These are phyloP conservation scores for Xylaria intraflava DNA, from an alignment of 495 filamentous ascomycete species.

Conservation along the genomic window DNA sequence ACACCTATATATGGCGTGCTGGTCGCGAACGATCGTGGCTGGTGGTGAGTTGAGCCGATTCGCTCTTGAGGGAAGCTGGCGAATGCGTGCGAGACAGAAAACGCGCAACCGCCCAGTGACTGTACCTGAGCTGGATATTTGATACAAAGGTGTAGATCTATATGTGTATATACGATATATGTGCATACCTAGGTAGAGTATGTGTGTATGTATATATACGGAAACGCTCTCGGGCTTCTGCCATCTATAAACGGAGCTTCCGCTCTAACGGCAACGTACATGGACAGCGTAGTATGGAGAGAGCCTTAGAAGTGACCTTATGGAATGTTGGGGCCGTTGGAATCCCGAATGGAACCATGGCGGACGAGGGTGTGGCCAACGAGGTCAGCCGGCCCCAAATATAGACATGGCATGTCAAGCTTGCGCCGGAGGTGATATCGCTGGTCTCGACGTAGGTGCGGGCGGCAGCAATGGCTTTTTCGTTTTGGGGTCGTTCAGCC, in stretches of 20 bases:
- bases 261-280: too few species aligned
- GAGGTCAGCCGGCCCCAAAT: too few species aligned
- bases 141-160: not conserved
- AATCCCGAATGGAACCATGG: not conserved
- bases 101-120: not conserved
- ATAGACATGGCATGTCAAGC: not conserved
- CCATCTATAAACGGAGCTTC: too few species aligned
- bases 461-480: conserved; percentile 39
- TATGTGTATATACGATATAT: not conserved
- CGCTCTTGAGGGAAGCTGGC: not conserved
- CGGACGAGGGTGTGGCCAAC: not conserved
- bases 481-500: conserved; percentile 48
- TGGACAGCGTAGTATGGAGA: not conserved
- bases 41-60: too few species aligned
- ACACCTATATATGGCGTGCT: too few species aligned
- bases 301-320: not conserved
- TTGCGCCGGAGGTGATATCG: conserved; percentile 9
- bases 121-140: not conserved
- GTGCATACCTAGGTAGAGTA: not conserved
- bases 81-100: not conserved
- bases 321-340: not conserved
- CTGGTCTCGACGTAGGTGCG: conserved; percentile 8
- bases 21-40: too few species aligned
- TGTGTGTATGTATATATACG: too few species aligned
- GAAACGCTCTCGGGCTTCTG: too few species aligned